phyloP scores from a whole-genome alignment of 306 rosid genomes.

The Cicer bijugum region DNA sequence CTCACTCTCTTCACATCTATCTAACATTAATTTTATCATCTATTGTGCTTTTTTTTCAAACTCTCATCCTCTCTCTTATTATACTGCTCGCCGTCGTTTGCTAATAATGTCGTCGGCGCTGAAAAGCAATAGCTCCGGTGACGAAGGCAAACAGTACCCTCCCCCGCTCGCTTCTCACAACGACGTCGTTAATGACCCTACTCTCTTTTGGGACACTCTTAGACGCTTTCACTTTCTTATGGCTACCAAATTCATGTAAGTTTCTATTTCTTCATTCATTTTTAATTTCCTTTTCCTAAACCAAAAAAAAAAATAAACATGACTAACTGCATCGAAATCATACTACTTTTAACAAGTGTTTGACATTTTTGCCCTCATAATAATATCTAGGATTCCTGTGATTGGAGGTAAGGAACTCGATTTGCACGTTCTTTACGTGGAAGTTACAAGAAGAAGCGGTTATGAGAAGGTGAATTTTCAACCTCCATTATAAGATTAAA shows the following conservation, averaged over 20 bases:
- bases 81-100: background rate
- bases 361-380: background rate
- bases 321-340: no score
- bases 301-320: no score
- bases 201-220: slow-evolving; percentile 84
- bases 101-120: slow-evolving; percentile 52
- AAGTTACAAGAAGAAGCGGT: slow-evolving; percentile 90
- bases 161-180: slow-evolving; percentile 73
- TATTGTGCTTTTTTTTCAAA: background rate
- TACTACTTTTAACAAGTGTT: background rate
- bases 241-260: slow-evolving; percentile 89
- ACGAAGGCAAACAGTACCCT: slow-evolving; percentile 65
- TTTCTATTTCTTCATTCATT: background rate
- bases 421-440: slow-evolving; percentile 84
- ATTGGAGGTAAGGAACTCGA: slow-evolving; percentile 97
- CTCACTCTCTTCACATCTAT: slow-evolving; percentile 38
- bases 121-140: slow-evolving; percentile 33
- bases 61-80: background rate
- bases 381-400: slow-evolving; percentile 80
- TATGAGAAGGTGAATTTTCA: slow-evolving; percentile 68
- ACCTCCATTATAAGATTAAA: background rate
- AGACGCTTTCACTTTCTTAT: slow-evolving; percentile 79
- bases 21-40: background rate
- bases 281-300: background rate
- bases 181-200: slow-evolving; percentile 53